Percentiles rank a stretch among this genome's conserved stretches.
phyloP scores from a whole-genome alignment of 352 stramenopile species.

The Peronospora belbahrii region DNA sequence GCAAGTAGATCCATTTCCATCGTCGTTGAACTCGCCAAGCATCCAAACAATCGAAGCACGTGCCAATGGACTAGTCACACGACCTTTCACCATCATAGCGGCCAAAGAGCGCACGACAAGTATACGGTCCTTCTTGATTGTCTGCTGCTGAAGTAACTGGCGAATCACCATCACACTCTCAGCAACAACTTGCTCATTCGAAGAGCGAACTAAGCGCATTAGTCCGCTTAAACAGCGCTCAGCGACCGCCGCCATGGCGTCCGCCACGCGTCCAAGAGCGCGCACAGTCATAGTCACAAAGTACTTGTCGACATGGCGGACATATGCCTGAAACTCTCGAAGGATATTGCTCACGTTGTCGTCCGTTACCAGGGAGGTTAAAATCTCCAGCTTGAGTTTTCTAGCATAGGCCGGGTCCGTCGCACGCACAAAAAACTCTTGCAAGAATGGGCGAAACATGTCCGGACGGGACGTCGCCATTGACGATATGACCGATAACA shows the following conservation, averaged over 20 bases:
- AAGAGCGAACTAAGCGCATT: constrained; percentile 79
- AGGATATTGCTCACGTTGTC: constrained; percentile 92
- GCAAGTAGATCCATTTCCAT: constrained; percentile 53
- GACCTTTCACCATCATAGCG: constrained; percentile 65
- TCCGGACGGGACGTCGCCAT: constrained; percentile 91
- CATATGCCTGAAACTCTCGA: constrained; percentile 94
- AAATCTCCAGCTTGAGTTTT: constrained; percentile 97
- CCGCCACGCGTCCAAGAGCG: constrained; percentile 88
- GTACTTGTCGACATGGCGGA: constrained; percentile 89
- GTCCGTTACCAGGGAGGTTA: constrained; percentile 88
- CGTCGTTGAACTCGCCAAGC: constrained; percentile 83
- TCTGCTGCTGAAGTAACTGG: constrained; percentile 88
- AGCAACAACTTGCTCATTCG: constrained; percentile 87
- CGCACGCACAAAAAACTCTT: constrained; percentile 96
- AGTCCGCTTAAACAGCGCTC: constrained; percentile 88
- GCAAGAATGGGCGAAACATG: constrained; percentile 94
- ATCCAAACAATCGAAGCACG: constrained; percentile 91
- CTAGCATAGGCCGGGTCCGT: constrained; percentile 93
- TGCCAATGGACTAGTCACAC: constrained; percentile 63
- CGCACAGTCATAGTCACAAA: constrained; percentile 93
- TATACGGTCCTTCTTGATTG: constrained; percentile 71
- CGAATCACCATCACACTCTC: constrained; percentile 94
- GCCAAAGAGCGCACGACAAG: constrained; percentile 70
- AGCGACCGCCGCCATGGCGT: constrained; percentile 84
- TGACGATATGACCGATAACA: constrained; percentile 92